These are phyloP conservation scores for Tephrocybe sp. DNA, from an alignment of 768 basidiomycete genomes.

Conservation along the genomic window DNA sequence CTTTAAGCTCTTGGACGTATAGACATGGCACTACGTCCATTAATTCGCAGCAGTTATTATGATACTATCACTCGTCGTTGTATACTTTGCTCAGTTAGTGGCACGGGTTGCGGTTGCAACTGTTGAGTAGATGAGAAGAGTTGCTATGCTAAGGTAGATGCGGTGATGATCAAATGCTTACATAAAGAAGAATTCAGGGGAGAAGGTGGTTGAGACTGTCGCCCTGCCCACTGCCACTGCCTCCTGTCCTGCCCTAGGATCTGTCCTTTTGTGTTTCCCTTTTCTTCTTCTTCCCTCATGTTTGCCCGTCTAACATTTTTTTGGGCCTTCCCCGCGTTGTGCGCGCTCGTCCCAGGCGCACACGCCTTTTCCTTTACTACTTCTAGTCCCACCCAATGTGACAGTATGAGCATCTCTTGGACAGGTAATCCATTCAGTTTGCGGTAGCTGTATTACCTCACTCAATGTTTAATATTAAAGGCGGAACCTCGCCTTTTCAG, in stretches of 20 bases:
- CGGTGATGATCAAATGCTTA: conserved; percentile 16
- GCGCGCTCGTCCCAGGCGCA: conserved; percentile 19
- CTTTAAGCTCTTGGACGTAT: neutral
- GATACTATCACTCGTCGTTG: too few species aligned
- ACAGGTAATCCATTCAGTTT: conserved; percentile 38
- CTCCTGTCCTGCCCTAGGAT: conserved; percentile 7
- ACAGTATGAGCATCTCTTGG: conserved; percentile 59
- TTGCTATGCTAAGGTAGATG: too few species aligned
- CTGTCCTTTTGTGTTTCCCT: conserved; percentile 16
- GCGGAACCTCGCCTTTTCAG: conserved; percentile 55
- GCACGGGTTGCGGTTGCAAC: too few species aligned
- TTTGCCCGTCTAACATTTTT: neutral
- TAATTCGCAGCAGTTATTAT: too few species aligned
- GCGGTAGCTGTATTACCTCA: conserved; percentile 4
- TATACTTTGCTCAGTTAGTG: too few species aligned
- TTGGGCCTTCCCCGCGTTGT: conserved; percentile 23
- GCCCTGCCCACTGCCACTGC: neutral
- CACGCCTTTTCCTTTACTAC: conserved; percentile 46
- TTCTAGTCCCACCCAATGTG: conserved; percentile 54
- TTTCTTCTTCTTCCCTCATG: conserved; percentile 18
- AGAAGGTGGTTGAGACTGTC: neutral
- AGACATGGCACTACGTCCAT: too few species aligned
- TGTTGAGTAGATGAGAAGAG: too few species aligned
- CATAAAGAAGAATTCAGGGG: conserved; percentile 10
- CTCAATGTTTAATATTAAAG: conserved; percentile 29